Evolutionary conservation across 1,284 basidiomycete genomes (phyloP), one percentile per base, ranked within the genome.

Genomic region (Golubevia sp.): DNA sequence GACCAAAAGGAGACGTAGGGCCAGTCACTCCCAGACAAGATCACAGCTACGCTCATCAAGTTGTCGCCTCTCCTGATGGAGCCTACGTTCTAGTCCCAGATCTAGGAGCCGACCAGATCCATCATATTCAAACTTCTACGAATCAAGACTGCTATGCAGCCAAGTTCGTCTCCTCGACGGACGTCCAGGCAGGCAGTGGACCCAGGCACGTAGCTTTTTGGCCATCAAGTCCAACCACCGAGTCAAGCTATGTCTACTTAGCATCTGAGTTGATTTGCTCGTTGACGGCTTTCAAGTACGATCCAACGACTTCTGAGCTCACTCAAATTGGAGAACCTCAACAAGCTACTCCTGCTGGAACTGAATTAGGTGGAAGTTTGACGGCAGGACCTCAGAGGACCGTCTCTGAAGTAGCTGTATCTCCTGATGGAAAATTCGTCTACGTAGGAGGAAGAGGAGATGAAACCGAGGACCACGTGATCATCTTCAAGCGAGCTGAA

Each of bases 1-100:
- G 44, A 76, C 74, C 48, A 44, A 60, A 58, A 2, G 18, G 54
- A 23, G 1, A 62, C 49, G 51, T 66, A 55, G 76, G 75, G 8
- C 73, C 76, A 0, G 75, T 79, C 3, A 27, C 60, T 13, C 58
- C 65, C 23, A 53, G 74, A 20, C 75, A 79, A 62, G 70, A 74
- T 50, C 66, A 71, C 20, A 62, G 61, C 15, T 79, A 79, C 30
- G 73, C 76, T 7, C 76, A 79, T 53, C 69, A 79, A 52, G 71
- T 68, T 18, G 49, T 58, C 51, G 60, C 68, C 52, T 25, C 56
- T 24, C 76, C 73, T 2, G 53, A 48, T 1, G 73, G 72, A 2
- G 15, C 20, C 2, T 77, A 57, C 57, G 73, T 79, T 5, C 77
- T 72, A 26, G 70, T 77, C 2, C 58, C 56, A 50, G 76, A 79